Percentiles rank a stretch among this genome's conserved stretches.
phyloP scores from a whole-genome alignment of 2,329 filamentous ascomycete species.

The Trichoderma breve region DNA sequence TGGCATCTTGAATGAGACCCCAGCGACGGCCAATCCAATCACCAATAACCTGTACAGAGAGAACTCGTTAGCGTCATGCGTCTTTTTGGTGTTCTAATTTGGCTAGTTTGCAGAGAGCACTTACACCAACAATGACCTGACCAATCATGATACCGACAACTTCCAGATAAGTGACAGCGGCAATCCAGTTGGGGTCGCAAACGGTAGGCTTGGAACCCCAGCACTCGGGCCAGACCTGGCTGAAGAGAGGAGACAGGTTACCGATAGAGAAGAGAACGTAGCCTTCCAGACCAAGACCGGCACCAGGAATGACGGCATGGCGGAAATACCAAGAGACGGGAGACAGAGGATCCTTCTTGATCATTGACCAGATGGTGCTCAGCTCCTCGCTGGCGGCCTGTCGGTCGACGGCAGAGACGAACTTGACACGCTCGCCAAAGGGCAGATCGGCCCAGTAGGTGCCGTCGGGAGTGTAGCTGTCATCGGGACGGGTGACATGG shows the following conservation, averaged over 20 bases:
- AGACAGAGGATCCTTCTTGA: slow-evolving; percentile 81
- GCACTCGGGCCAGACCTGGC: slow-evolving; percentile 71
- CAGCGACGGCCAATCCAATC: slow-evolving; percentile 85
- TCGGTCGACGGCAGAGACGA: slow-evolving; percentile 72
- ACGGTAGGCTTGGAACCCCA: slow-evolving; percentile 59
- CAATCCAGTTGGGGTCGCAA: slow-evolving; percentile 78
- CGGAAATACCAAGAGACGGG: slow-evolving; percentile 84
- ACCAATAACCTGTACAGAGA: slow-evolving; percentile 47
- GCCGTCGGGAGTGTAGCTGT: slow-evolving; percentile 79
- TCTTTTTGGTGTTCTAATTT: background rate
- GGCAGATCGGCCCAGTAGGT: slow-evolving; percentile 92
- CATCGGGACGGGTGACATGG: slow-evolving; percentile 79
- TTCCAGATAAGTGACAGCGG: slow-evolving; percentile 85
- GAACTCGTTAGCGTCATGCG: slow-evolving; percentile 17
- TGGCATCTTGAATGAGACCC: slow-evolving; percentile 92
- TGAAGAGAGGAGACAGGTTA: slow-evolving; percentile 81
- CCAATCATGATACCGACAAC: slow-evolving; percentile 94
- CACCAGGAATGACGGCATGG: slow-evolving; percentile 89
- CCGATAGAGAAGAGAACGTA: slow-evolving; percentile 98
- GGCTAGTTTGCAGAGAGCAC: slow-evolving; percentile 25
- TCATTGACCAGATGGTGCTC: slow-evolving; percentile 67
- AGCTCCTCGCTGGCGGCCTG: slow-evolving; percentile 69
- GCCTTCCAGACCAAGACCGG: slow-evolving; percentile 87
- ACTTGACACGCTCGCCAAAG: slow-evolving; percentile 65
- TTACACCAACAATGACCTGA: slow-evolving; percentile 81